Base-by-base conservation (phyloP, 768 basidiomycete species). In the Pulveroboletus sp. region DNA sequence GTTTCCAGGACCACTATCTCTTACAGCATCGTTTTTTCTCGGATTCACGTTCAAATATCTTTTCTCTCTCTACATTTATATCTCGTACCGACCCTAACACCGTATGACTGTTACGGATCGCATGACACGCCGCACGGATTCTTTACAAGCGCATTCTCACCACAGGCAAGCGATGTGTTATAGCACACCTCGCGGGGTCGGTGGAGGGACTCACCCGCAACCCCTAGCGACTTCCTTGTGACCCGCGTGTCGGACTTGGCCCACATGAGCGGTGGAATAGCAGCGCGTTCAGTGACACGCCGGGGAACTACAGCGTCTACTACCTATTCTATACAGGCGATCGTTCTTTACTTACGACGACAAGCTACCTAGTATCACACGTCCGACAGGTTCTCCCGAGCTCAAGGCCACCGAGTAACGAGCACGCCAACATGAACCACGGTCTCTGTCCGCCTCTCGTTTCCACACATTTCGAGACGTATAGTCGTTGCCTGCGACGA, bases 281-380 rank as follows among this genome's bases (percentile, higher is more conserved):
- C 8, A 28, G 8, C 5, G 27, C 27, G 6, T 28, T 28, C 0
- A 71, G 69, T 26, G 73, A 6, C 17, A 35, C 79, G 69, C 0
- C 70, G 21, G 21, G 21, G 2, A 21, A 21, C 21, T 2, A 21
- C 21, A 21, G 21, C n/a, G n/a, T n/a, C n/a, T n/a, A n/a, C n/a
- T n/a, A n/a, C n/a, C n/a, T n/a, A 21, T 21, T 21, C 21, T 21
- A 21, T 21, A 21, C 74, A 0, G 66, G 63, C 7, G 71, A 32
- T 46, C 5, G 1, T 5, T 14, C 12, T 31, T 17, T 12, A 10
- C 28, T 5, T 18, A 18, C 12, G 9, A 31, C 8, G n/a, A 30
- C 8, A 18, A 12, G 17, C 8, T 21, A 2, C 17, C 2, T 18
- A 6, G 11, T 43, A 12, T 21, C 21, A 21, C 21, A 21, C 21